These are phyloP conservation scores for Lentinula aciculospora DNA, from an alignment of 768 basidiomycete species.

Conservation along the genomic window DNA sequence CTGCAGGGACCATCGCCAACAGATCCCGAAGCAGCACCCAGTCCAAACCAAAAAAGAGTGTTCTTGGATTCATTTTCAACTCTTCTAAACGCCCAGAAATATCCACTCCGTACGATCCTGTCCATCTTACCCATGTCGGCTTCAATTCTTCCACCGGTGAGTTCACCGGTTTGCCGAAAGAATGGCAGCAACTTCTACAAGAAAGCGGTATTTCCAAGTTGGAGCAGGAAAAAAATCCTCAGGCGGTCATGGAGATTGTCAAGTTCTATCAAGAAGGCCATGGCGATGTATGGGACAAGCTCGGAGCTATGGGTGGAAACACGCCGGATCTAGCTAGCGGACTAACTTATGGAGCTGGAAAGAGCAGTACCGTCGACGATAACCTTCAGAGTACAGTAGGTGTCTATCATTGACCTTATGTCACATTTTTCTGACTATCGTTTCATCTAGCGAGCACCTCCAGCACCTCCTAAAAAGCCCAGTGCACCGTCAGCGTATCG, in stretches of 20 bases:
- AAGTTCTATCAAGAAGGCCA: conserved; percentile 94
- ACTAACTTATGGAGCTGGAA: conserved; percentile 13
- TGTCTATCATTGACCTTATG: conserved; percentile 18
- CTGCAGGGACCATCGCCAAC: conserved; percentile 1
- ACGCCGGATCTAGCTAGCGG: conserved; percentile 13
- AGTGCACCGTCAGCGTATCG: conserved; percentile 56
- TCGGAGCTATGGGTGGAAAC: conserved; percentile 50
- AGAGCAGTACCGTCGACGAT: conserved; percentile 37
- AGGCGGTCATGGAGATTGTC: conserved; percentile 98
- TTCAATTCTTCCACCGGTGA: conserved; percentile 99
- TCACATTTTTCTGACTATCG: conserved; percentile 8
- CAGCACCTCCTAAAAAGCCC: conserved; percentile 38
- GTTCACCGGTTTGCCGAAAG: conserved; percentile 95
- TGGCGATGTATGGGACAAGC: conserved; percentile 82
- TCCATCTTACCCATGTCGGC: conserved; percentile 98
- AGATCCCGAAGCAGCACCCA: conserved; percentile 44
- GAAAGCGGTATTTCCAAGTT: conserved; percentile 91
- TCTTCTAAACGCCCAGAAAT: conserved; percentile 81
- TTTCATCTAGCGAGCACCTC: conserved; percentile 37
- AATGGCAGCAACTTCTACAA: conserved; percentile 97
- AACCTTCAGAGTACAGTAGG: conserved; percentile 53
- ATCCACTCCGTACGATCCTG: conserved; percentile 97
- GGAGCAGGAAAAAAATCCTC: conserved; percentile 97
- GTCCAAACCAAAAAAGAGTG: conserved; percentile 54
- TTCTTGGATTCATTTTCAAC: conserved; percentile 75